phyloP scores from a whole-genome alignment of 106 monocot species.

The Gastrodia elata region DNA sequence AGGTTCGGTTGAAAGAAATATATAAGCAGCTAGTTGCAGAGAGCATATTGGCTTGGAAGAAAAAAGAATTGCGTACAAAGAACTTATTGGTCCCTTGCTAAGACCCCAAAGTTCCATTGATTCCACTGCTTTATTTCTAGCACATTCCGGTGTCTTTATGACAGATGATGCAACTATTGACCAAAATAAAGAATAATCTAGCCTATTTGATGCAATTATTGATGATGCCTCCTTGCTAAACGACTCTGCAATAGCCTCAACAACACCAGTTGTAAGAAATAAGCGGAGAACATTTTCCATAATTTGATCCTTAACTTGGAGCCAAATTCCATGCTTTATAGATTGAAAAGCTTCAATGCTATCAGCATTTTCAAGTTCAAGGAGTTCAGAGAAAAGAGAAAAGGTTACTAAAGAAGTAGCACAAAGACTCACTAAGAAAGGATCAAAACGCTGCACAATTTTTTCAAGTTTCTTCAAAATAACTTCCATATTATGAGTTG shows the following conservation, averaged over 20 bases:
- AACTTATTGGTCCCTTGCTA: constrained; percentile 52
- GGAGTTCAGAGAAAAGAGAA: constrained; percentile 29
- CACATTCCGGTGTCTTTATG: constrained; percentile 41
- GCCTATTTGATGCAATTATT: constrained; percentile 51
- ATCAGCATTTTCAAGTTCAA: constrained; percentile 28
- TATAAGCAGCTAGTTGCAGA: constrained; percentile 70
- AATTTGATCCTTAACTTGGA: constrained; percentile 30
- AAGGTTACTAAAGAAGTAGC: constrained; percentile 44
- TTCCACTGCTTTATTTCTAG: constrained; percentile 42
- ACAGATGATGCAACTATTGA: constrained; percentile 57
- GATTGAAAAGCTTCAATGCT: constrained; percentile 12
- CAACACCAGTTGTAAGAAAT: constrained; percentile 63
- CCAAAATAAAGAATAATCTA: constrained; percentile 62
- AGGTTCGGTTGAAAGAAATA: constrained; percentile 57
- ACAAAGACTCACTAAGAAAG: constrained; percentile 35
- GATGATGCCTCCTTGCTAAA: constrained; percentile 38
- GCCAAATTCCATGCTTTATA: constrained; percentile 27
- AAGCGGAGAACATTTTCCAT: constrained; percentile 62
- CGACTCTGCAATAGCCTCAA: constrained; percentile 68
- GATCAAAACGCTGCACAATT: constrained; percentile 36
- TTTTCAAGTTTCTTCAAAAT: constrained; percentile 38
- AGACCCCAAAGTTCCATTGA: constrained; percentile 94
- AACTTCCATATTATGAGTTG: constrained; percentile 15
- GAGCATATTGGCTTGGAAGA: constrained; percentile 44
- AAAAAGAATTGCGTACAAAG: constrained; percentile 80